Evolutionary conservation across 768 basidiomycete species (phyloP).

Genomic region (Lactarius deliciosus): DNA sequence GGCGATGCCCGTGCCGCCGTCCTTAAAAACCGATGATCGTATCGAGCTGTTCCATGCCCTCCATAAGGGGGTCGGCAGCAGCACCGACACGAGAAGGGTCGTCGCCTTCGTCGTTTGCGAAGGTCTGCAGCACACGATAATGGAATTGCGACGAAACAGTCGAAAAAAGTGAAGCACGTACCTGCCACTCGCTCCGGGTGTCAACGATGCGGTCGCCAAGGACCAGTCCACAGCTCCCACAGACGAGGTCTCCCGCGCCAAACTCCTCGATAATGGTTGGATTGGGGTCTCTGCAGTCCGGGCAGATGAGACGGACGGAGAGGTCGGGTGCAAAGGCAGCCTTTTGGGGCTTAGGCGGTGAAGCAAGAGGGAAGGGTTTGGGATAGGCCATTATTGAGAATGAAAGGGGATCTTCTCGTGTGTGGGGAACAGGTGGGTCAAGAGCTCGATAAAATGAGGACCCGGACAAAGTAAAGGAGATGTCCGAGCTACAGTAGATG

Average conservation of each 20-base stretch:
- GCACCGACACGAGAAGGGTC: slow-evolving; percentile 99
- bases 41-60: slow-evolving; percentile 92
- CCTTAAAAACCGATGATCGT: slow-evolving; percentile 95
- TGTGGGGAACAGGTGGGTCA: slow-evolving; percentile 2
- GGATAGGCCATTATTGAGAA: slow-evolving; percentile 28
- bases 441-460: background rate
- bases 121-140: slow-evolving; percentile 64
- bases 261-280: slow-evolving; percentile 98
- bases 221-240: slow-evolving; percentile 90
- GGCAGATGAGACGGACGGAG: slow-evolving; percentile 88
- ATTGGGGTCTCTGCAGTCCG: slow-evolving; percentile 91
- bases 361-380: slow-evolving; percentile 76
- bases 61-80: slow-evolving; percentile 88
- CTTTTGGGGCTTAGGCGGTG: slow-evolving; percentile 53
- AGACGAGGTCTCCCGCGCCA: slow-evolving; percentile 95
- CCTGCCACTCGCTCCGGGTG: slow-evolving; percentile 97
- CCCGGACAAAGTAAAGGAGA: background rate
- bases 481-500: slow-evolving; percentile 10
- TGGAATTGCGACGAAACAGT: slow-evolving; percentile 23
- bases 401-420: background rate
- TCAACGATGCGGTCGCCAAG: slow-evolving; percentile 96
- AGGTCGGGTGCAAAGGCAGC: slow-evolving; percentile 78
- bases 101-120: slow-evolving; percentile 99
- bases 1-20: slow-evolving; percentile 91
- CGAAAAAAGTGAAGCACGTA: slow-evolving; percentile 45